A percentile compares a stretch with the other conserved stretches of the same genome.
phyloP scores from a whole-genome alignment of 306 rosid species.

The Glycine soja region DNA sequence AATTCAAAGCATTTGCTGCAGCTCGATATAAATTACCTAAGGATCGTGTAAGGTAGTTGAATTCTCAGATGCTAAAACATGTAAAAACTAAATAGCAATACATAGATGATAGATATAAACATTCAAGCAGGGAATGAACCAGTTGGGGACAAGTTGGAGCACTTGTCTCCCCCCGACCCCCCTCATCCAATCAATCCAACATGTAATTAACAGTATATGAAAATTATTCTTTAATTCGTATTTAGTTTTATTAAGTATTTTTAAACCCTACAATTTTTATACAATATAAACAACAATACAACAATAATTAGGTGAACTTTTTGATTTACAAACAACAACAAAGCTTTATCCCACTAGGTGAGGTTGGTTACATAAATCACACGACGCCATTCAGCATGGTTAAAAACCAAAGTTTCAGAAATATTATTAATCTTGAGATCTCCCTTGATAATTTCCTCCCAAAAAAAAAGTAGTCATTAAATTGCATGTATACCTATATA shows the following conservation, averaged over 20 bases:
- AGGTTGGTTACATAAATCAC: too few species aligned
- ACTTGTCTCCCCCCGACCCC: neutral
- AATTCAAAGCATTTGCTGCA: slow-evolving; percentile 69
- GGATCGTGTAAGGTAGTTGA: slow-evolving; percentile 43
- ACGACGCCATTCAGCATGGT: too few species aligned
- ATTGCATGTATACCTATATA: neutral
- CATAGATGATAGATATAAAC: slow-evolving; percentile 27
- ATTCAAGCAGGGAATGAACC: slow-evolving; percentile 13
- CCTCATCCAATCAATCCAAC: neutral
- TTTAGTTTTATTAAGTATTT: neutral
- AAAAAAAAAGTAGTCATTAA: neutral
- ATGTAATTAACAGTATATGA: neutral
- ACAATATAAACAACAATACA: neutral
- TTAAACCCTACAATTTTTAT: neutral
- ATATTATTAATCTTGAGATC: too few species aligned
- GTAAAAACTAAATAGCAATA: neutral
- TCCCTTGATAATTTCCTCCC: too few species aligned
- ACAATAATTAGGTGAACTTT: neutral
- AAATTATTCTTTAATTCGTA: slow-evolving; percentile 33
- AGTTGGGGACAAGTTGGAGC: neutral
- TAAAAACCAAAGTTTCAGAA: too few species aligned
- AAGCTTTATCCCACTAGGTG: too few species aligned
- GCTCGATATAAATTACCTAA: slow-evolving; percentile 67
- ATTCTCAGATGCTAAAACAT: slow-evolving; percentile 29
- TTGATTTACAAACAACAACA: neutral